A percentile compares a stretch with the other conserved stretches of the same genome.
phyloP scores from a whole-genome alignment of 2,329 filamentous ascomycete species.

The Alternaria tenuissima region DNA sequence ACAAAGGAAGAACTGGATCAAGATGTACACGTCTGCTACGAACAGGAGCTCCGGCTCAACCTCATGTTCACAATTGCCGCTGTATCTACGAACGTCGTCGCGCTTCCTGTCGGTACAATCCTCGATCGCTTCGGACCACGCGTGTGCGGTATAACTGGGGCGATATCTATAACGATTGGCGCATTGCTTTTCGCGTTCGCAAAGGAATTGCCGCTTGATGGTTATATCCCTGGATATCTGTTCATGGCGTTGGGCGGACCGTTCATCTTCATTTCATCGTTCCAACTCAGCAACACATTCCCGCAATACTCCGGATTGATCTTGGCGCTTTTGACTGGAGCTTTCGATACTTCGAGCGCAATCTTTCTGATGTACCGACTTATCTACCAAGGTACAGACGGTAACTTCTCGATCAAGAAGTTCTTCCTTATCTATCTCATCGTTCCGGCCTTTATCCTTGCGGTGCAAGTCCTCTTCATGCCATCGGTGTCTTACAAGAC shows the following conservation, averaged over 20 bases:
- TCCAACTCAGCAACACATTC: conserved; percentile 61
- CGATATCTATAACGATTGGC: conserved; percentile 73
- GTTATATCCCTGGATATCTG: conserved; percentile 61
- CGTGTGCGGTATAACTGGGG: conserved; percentile 75
- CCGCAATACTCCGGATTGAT: conserved; percentile 60
- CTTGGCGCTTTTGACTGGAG: conserved; percentile 59
- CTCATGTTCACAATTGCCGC: conserved; percentile 93
- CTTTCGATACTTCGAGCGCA: conserved; percentile 60
- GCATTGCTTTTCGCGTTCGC: conserved; percentile 76
- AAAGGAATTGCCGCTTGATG: conserved; percentile 72
- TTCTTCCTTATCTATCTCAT: conserved; percentile 61
- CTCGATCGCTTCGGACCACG: conserved; percentile 84
- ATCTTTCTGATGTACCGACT: conserved; percentile 59
- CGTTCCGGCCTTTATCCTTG: conserved; percentile 56
- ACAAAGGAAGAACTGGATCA: conserved; percentile 48
- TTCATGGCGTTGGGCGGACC: conserved; percentile 60
- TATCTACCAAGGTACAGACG: conserved; percentile 55
- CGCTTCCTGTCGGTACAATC: conserved; percentile 84
- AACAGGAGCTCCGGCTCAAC: conserved; percentile 67
- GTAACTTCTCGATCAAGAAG: conserved; percentile 55
- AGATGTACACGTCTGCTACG: conserved; percentile 47
- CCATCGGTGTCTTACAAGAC: conserved; percentile 59
- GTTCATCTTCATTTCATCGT: conserved; percentile 61
- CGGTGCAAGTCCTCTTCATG: conserved; percentile 58
- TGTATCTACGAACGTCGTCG: conserved; percentile 86